These are phyloP conservation scores for Zangia roseola DNA, from an alignment of 768 basidiomycete genomes.

Conservation along the genomic window DNA sequence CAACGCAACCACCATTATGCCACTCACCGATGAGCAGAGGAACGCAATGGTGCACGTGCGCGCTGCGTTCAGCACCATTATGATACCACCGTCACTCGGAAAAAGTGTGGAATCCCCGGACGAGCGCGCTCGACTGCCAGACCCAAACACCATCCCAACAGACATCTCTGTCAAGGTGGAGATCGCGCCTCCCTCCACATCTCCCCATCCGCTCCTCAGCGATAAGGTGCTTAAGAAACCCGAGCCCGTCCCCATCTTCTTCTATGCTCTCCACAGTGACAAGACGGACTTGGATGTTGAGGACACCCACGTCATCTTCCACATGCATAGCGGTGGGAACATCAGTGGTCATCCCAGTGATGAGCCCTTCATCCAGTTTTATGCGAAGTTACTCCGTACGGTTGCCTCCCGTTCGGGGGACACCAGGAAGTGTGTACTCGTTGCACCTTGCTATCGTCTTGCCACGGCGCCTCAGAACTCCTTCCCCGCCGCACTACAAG, in stretches of 20 bases:
- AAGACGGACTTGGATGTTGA: not conserved
- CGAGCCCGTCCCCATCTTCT: slow-evolving; percentile 21
- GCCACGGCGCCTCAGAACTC: slow-evolving; percentile 21
- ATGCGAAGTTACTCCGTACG: slow-evolving; percentile 8
- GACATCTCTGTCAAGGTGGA: not conserved
- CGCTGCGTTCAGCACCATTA: not conserved
- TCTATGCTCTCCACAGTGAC: slow-evolving; percentile 9
- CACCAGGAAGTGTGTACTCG: slow-evolving; percentile 6
- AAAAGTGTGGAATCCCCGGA: not conserved
- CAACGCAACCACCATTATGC: not conserved
- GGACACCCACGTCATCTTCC: slow-evolving; percentile 19
- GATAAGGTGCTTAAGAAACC: slow-evolving; percentile 7
- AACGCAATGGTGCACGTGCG: not conserved
- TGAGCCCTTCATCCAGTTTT: not conserved
- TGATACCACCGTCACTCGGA: not conserved
- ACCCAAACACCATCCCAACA: not conserved
- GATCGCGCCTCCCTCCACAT: slow-evolving; percentile 11
- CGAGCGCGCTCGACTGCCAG: not conserved
- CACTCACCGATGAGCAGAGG: slow-evolving; percentile 1
- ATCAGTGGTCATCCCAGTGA: slow-evolving; percentile 17
- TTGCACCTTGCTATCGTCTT: slow-evolving; percentile 27
- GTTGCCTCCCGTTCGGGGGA: slow-evolving; percentile 1
- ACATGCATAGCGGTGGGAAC: slow-evolving; percentile 25
- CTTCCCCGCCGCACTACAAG: slow-evolving; percentile 24
- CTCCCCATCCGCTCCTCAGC: not conserved